phyloP scores from a whole-genome alignment of 1,139 yeast genomes.

The Petasospora rhodanensis region DNA sequence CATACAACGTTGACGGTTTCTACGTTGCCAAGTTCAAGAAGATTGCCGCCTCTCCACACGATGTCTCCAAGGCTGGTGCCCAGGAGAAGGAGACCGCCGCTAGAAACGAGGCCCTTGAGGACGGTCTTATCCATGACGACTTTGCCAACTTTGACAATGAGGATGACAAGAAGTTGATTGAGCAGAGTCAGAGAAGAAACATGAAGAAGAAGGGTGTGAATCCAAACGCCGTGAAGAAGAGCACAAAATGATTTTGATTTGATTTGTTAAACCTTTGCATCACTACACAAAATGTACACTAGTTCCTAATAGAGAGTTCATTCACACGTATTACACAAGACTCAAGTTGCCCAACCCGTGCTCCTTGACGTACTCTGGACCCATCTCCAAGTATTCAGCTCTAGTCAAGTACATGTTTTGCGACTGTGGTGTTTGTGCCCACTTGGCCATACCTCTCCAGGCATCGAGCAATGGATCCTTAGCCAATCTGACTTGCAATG shows the following conservation, averaged over 20 bases:
- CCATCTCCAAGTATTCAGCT: conserved; percentile 81
- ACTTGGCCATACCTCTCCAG: conserved; percentile 91
- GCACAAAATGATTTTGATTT: conserved; percentile 1
- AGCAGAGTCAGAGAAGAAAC: conserved; percentile 65
- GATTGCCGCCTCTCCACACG: conserved; percentile 81
- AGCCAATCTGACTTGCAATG: conserved; percentile 60
- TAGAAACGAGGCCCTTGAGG: conserved; percentile 66
- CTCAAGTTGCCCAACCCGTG: conserved; percentile 67
- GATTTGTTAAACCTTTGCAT: background rate
- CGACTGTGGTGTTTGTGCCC: conserved; percentile 52
- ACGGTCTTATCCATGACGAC: conserved; percentile 79
- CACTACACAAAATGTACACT: conserved; percentile 4
- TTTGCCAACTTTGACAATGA: conserved; percentile 77
- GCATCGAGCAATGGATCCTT: conserved; percentile 70
- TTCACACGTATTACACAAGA: conserved; percentile 7
- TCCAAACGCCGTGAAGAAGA: conserved; percentile 40
- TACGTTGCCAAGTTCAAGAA: conserved; percentile 95
- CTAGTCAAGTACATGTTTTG: conserved; percentile 51
- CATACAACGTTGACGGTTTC: conserved; percentile 97
- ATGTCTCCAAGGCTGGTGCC: conserved; percentile 83
- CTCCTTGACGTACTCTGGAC: conserved; percentile 84
- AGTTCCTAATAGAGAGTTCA: too few species aligned
- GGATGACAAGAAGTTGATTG: conserved; percentile 73
- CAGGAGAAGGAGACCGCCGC: conserved; percentile 79
- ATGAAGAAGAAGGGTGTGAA: conserved; percentile 80